Base-by-base conservation (phyloP, 2,329 filamentous ascomycete genomes). In the Aquanectria penicillioides region DNA sequence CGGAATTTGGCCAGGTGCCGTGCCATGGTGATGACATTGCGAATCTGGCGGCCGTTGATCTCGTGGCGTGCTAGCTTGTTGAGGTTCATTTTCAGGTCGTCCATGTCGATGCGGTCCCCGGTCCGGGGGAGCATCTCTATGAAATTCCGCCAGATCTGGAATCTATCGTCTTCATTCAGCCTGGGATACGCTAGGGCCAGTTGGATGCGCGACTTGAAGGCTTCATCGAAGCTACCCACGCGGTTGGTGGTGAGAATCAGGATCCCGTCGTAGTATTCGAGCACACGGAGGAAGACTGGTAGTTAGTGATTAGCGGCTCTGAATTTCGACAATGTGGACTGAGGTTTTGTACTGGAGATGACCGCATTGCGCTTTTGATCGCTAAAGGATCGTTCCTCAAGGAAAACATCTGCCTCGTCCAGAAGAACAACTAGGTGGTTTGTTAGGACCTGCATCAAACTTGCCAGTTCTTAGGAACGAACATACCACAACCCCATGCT, bases 201-300 rank as follows among this genome's bases (percentile, higher is more conserved):
- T 41, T 80, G 75, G 22, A 81, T 73, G 0, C 77, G 70, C 0
- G 77, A 79, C 31, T 71, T 70, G 63, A 80, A 80, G 2, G 79
- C 79, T 43, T 80, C 77, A 57, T 82, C 80, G n/a, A 82, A 74
- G 6, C 69, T 67, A 2, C 77, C 77, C 2, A 81, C 75, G 2
- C 78, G 74, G 64, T 82, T 82, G 7, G 79, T 82, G 0, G 80
- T 82, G 6, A 82, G 69, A 62, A 78, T 78, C 0, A 81, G 63
- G 46, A 81, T 76, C 1, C 78, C 78, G 3, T 66, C 59, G 51
- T 78, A 80, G 63, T 79, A 80, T 52, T 80, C 78, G 1, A 80
- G 64, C 0, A 75, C 69, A 0, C 77, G 71, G 5, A 80, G 70
- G 46, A 80, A 80, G 3, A 80, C 77, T 74, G 15, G 22, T 6